Conservation (phyloP, 345 rosid species). For the Populus davidiana region DNA sequence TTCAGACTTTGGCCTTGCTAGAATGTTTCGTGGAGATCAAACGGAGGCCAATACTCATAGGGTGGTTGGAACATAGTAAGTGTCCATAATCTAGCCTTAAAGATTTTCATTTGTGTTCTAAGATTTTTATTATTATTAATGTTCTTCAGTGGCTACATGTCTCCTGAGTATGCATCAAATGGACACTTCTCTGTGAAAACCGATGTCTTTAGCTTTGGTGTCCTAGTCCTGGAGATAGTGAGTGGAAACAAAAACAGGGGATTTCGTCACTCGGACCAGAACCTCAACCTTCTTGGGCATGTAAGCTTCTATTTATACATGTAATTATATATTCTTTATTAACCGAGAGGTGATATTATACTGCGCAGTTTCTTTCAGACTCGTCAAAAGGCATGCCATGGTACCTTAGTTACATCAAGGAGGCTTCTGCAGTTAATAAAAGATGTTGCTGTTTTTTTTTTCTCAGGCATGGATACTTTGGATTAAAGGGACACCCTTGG, state of each 20-base stretch:
- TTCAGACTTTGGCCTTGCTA: conserved; percentile 20
- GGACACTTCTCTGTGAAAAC: conserved; percentile 7
- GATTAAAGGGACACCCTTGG: background rate
- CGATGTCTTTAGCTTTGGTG: conserved; percentile 17
- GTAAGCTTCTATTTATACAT: background rate
- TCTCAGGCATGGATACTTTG: conserved; percentile 4
- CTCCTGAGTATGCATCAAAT: conserved; percentile 9
- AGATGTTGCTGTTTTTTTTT: background rate
- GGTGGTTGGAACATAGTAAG: conserved; percentile 19
- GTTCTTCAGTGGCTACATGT: conserved; percentile 15
- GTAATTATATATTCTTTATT: background rate
- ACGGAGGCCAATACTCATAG: conserved; percentile 2
- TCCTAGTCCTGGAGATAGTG: conserved; percentile 5
- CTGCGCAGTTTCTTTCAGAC: background rate
- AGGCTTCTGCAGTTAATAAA: too few relatives aligned
- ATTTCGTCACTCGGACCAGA: background rate
- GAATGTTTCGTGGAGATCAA: conserved; percentile 7
- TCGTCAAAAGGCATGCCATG: background rate
- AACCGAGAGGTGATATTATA: background rate
- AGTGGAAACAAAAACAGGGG: conserved; percentile 17
- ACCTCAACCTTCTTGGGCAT: conserved; percentile 20
- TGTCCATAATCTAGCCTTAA: background rate
- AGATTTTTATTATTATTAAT: too few relatives aligned
- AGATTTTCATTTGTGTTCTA: background rate
- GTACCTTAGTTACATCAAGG: background rate